Evolutionary conservation across 768 basidiomycete genomes (phyloP).

Genomic region (Mycena haematopus): DNA sequence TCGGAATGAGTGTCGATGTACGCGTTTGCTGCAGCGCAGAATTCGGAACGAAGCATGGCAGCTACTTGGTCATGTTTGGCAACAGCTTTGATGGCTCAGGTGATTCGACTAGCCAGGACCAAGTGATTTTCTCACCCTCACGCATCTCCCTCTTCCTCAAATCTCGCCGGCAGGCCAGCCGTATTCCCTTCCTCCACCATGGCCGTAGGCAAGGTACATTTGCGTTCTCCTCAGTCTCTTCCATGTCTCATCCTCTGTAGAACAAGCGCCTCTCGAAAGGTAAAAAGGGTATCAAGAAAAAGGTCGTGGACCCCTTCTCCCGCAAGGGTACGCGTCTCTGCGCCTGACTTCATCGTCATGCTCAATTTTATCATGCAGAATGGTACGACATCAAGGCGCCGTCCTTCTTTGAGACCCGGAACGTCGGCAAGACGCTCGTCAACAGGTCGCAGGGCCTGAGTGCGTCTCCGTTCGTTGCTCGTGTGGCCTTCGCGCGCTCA

Average conservation of each 20-base stretch:
- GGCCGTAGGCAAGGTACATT: slow-evolving; percentile 59
- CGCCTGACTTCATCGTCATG: slow-evolving; percentile 3
- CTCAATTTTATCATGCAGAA: slow-evolving; percentile 54
- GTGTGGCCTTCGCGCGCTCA: slow-evolving; percentile 1
- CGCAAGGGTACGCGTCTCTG: slow-evolving; percentile 81
- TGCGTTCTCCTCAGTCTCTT: not conserved
- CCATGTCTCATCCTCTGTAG: slow-evolving; percentile 45
- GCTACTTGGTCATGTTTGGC: no score
- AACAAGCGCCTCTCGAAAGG: slow-evolving; percentile 99
- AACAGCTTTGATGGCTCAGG: no score
- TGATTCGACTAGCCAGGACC: no score
- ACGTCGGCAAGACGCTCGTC: slow-evolving; percentile 97
- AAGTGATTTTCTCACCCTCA: not conserved
- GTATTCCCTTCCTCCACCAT: slow-evolving; percentile 53
- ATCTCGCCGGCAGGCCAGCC: slow-evolving; percentile 51
- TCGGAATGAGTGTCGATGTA: slow-evolving; percentile 23
- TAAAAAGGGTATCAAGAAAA: slow-evolving; percentile 99
- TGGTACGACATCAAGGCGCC: slow-evolving; percentile 99
- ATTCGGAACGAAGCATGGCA: slow-evolving; percentile 42
- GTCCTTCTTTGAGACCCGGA: slow-evolving; percentile 94
- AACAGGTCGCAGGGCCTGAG: slow-evolving; percentile 98
- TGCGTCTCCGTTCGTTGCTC: slow-evolving; percentile 51
- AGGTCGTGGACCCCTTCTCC: slow-evolving; percentile 99
- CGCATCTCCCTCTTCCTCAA: slow-evolving; percentile 35
- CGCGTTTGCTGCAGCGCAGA: slow-evolving; percentile 47